These are phyloP conservation scores for Xylaria sp. DNA, from an alignment of 2,329 filamentous ascomycete species.

Conservation along the genomic window DNA sequence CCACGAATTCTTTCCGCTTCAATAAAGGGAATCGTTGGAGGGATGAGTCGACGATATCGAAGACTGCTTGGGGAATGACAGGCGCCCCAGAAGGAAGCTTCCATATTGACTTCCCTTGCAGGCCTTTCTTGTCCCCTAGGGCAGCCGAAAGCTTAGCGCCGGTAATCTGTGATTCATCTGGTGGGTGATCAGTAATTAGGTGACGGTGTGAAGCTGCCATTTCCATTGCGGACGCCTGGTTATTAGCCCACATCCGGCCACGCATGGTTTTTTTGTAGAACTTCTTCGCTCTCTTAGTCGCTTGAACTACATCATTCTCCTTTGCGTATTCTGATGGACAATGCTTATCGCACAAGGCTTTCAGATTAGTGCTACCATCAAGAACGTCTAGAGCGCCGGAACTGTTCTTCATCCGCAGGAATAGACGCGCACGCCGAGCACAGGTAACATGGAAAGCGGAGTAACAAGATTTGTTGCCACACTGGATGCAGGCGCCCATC, in stretches of 20 bases:
- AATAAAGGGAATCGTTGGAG: conserved; percentile 79
- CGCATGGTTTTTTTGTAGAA: conserved; percentile 92
- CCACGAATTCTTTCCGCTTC: conserved; percentile 89
- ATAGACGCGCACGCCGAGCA: conserved; percentile 84
- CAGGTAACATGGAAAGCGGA: conserved; percentile 98
- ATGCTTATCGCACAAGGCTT: conserved; percentile 96
- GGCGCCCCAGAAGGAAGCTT: conserved; percentile 93
- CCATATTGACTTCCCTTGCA: conserved; percentile 75
- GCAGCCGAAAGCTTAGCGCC: conserved; percentile 80
- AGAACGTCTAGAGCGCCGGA: conserved; percentile 79
- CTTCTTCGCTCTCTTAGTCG: conserved; percentile 81
- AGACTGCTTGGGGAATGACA: conserved; percentile 87
- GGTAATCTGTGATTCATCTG: conserved; percentile 82
- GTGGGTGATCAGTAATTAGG: conserved; percentile 69
- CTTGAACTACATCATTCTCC: conserved; percentile 81
- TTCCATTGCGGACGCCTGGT: conserved; percentile 79
- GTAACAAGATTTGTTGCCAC: conserved; percentile 96
- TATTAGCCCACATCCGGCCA: conserved; percentile 89
- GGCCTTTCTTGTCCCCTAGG: conserved; percentile 76
- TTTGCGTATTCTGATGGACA: conserved; percentile 86
- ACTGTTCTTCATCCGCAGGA: conserved; percentile 94
- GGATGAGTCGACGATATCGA: conserved; percentile 82
- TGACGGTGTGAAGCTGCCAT: conserved; percentile 75
- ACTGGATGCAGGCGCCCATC: conserved; percentile 99
- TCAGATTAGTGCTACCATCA: conserved; percentile 80